Base-by-base conservation (phyloP, 2,329 filamentous ascomycete species). In the Chrysosphaeria jannelii region DNA sequence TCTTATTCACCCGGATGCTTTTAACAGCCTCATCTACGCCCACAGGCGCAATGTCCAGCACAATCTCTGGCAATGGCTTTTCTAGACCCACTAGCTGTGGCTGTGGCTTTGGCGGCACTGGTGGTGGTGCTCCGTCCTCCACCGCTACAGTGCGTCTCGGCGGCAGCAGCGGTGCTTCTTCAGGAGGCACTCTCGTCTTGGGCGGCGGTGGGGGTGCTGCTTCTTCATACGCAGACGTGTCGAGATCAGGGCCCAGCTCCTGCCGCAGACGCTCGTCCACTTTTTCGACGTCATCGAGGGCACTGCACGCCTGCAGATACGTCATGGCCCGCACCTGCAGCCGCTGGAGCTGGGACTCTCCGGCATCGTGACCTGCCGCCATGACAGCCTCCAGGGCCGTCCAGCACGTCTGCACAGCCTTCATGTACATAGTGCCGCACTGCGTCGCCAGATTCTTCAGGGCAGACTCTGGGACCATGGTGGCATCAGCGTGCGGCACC, bases 391-490 rank as follows among this genome's bases (percentile, higher is more conserved):
- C 67, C 3, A 68, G 62, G n/a, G 68, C 64, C 27, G 52, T 52
- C 50, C 69, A 65, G 34, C 70, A 78, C 3, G 59, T 53, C 36
- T 70, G 57, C 2, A 75, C 69, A 1, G 68, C 70, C 35, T 65
- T 68, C 54, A 64, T 67, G 40, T 76, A 81, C 0, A 70, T 50
- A 6, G 61, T 69, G 9, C 71, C 70, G 32, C 71, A 78, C 36
- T 61, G 59, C 4, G 61, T 57, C 0, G 63, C 55, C 2, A 76
- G 45, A 30, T 61, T 57, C 2, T 63, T 52, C 3, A 72, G 43
- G 0, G 61, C 51, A 14, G 65, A 57, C 29, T 65, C 58, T 1
- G 57, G 45, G 13, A 71, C 55, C 35, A 52, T 51, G 8, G 61
- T 39, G 0, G 44, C 42, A 21, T 40, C 50, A 35, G 35, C 46